Percentiles rank a stretch among this genome's conserved stretches.
Evolutionary conservation across 805 yeast genomes (phyloP).

Genomic region (Ogataea nakhonphanomensis): DNA sequence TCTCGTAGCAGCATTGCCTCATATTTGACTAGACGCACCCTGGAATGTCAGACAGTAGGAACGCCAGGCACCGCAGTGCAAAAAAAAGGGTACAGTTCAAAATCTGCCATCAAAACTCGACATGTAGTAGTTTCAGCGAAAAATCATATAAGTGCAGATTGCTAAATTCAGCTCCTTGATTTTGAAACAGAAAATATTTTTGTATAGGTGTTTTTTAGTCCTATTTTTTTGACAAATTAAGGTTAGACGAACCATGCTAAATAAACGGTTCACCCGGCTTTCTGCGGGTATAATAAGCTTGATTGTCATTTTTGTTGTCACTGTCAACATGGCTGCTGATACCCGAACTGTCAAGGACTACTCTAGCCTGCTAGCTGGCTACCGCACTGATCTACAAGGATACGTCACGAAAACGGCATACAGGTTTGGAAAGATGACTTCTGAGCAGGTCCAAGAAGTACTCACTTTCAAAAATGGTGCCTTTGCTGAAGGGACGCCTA

Average conservation of each 20-base stretch:
- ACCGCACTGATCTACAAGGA: constrained; percentile 13
- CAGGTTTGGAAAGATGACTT: constrained; percentile 6
- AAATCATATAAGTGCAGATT: too few species aligned
- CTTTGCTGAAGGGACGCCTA: constrained; percentile 16
- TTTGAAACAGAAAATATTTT: background rate
- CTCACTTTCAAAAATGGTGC: constrained; percentile 14
- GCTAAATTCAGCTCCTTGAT: background rate
- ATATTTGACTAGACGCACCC: background rate
- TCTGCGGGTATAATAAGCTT: constrained; percentile 14
- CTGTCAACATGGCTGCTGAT: constrained; percentile 12
- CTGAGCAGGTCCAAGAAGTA: constrained; percentile 15
- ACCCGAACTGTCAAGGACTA: constrained; percentile 13
- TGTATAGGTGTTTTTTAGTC: constrained; percentile 2
- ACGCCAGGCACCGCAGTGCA: too few species aligned
- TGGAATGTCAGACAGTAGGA: too few species aligned
- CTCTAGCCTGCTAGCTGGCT: constrained; percentile 9
- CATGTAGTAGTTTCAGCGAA: too few species aligned
- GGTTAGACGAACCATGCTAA: constrained; percentile 5
- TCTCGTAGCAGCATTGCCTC: background rate
- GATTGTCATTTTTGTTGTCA: constrained; percentile 8
- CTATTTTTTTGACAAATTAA: background rate
- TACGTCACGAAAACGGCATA: constrained; percentile 6
- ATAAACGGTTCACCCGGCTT: constrained; percentile 20
- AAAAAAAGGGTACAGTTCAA: too few species aligned
- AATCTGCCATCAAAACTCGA: too few species aligned